These are phyloP conservation scores for Sodiomyces alkalinus DNA, from an alignment of 2,329 filamentous ascomycete species.

Conservation along the genomic window DNA sequence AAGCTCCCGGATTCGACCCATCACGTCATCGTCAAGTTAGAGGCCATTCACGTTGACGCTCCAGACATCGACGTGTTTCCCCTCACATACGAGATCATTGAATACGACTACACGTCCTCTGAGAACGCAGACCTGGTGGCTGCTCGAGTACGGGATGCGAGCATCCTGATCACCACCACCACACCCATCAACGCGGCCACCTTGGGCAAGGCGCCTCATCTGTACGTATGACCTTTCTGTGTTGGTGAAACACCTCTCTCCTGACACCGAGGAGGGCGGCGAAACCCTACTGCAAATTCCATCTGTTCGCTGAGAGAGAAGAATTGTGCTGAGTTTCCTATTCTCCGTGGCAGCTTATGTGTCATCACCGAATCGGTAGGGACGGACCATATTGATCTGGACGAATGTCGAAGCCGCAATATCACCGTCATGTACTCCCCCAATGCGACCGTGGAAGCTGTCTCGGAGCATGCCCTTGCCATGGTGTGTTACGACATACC, in stretches of 20 bases:
- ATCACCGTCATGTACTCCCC: constrained; percentile 11
- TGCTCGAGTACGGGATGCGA: constrained; percentile 10
- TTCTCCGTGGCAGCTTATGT: constrained; percentile 9
- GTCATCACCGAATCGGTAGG: constrained; percentile 11
- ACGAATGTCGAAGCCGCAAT: constrained; percentile 8
- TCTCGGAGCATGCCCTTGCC: constrained; percentile 11
- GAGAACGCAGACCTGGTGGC: constrained; percentile 2
- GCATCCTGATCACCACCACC: constrained; percentile 12
- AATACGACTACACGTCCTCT: constrained; percentile 7
- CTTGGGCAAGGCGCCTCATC: constrained; percentile 8
- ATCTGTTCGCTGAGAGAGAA: no score
- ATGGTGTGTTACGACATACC: no score
- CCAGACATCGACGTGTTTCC: constrained; percentile 5
- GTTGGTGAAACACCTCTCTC: no score
- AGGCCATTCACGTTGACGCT: constrained; percentile 6
- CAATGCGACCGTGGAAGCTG: constrained; percentile 9
- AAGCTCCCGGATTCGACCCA: constrained; percentile 5
- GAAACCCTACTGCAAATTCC: no score
- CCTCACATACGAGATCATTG: constrained; percentile 7
- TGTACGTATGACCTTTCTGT: no score
- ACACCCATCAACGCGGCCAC: constrained; percentile 9
- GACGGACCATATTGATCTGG: constrained; percentile 11
- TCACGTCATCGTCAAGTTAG: constrained; percentile 9
- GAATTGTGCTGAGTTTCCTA: no score
- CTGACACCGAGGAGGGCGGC: no score